These are phyloP conservation scores for Anthracocystis walkeri DNA, from an alignment of 1,284 basidiomycete genomes.

Conservation along the genomic window DNA sequence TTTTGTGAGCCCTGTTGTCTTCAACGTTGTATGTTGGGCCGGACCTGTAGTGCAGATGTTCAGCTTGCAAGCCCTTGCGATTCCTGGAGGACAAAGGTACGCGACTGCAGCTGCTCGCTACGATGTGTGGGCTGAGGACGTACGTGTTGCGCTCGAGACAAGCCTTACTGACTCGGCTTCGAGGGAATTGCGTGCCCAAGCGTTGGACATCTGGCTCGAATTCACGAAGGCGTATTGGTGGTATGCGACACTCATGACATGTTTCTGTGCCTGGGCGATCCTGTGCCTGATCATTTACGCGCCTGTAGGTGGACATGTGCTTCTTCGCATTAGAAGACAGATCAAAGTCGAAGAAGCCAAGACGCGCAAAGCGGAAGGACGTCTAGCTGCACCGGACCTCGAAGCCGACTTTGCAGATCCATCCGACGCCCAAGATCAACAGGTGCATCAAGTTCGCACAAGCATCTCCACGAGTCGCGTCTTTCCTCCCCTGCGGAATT, in stretches of 20 bases:
- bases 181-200: neutral
- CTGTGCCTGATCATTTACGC: conserved; percentile 11
- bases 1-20: conserved; percentile 25
- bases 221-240: conserved; percentile 31
- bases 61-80: conserved; percentile 14
- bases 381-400: neutral
- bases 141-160: neutral
- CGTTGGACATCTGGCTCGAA: conserved; percentile 20
- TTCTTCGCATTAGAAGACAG: conserved; percentile 20
- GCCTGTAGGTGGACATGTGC: conserved; percentile 30
- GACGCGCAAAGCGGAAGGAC: neutral
- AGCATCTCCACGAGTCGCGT: conserved; percentile 14
- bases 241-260: conserved; percentile 13
- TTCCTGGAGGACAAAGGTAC: conserved; percentile 7
- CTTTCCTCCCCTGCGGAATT: conserved; percentile 14
- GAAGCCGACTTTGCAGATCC: neutral
- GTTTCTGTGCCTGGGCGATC: conserved; percentile 24
- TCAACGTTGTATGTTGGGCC: conserved; percentile 32
- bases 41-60: conserved; percentile 14
- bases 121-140: conserved; percentile 8
- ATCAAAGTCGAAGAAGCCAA: conserved; percentile 10
- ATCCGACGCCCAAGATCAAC: neutral
- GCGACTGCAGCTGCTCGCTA: conserved; percentile 5
- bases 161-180: neutral
- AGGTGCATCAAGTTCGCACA: neutral